phyloP scores from a whole-genome alignment of 129 eudicot genomes.

The Lactuca saligna region DNA sequence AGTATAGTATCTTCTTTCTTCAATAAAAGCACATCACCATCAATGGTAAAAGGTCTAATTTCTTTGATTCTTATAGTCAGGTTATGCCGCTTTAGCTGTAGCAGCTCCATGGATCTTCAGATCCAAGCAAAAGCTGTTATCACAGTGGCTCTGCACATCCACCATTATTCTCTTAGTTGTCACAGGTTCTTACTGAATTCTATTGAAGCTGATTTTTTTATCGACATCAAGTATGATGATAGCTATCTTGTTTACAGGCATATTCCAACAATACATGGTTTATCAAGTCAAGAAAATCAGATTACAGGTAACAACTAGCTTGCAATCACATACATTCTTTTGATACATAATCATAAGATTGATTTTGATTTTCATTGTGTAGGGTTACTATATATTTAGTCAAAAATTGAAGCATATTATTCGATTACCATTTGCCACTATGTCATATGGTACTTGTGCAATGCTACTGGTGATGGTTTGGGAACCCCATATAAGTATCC shows the following conservation, averaged over 20 bases:
- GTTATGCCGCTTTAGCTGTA: conserved; percentile 65
- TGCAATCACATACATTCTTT: neutral
- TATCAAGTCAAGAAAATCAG: conserved; percentile 87
- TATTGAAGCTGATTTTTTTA: neutral
- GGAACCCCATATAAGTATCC: conserved; percentile 54
- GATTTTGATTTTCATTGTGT: conserved; percentile 11
- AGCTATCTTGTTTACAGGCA: conserved; percentile 39
- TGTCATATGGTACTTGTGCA: conserved; percentile 85
- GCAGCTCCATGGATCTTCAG: conserved; percentile 68
- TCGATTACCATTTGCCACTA: conserved; percentile 74
- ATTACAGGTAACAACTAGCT: conserved; percentile 51
- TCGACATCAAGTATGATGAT: neutral
- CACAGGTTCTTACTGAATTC: conserved; percentile 44
- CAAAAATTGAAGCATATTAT: conserved; percentile 75
- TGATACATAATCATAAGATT: conserved; percentile 25
- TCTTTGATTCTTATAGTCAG: conserved; percentile 61
- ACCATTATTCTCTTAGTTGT: conserved; percentile 51
- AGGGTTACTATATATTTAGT: conserved; percentile 89
- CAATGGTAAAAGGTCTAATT: conserved; percentile 13
- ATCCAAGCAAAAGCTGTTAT: conserved; percentile 35
- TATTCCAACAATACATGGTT: conserved; percentile 74
- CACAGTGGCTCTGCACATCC: conserved; percentile 64
- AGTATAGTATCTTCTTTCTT: conserved; percentile 30
- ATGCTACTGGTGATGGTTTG: conserved; percentile 74
- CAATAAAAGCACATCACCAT: neutral